Conservation (phyloP, 2,329 filamentous ascomycete genomes). For the Juglanconis oblonga region DNA sequence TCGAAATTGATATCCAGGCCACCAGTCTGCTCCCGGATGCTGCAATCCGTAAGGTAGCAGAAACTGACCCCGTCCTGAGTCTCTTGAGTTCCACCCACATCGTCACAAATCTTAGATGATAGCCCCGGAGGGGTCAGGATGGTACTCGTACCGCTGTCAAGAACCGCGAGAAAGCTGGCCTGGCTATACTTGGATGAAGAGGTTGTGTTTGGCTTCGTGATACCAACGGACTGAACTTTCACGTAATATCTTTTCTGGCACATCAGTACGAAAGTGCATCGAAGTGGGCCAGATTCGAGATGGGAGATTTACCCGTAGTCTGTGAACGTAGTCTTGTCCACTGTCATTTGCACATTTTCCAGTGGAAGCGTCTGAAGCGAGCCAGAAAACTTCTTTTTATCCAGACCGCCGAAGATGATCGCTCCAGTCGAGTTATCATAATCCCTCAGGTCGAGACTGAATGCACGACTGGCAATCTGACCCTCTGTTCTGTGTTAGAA, state of each 20-base stretch:
- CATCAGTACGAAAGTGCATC: background rate
- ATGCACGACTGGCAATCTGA: conserved; percentile 7
- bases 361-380: conserved; percentile 17
- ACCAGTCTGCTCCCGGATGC: conserved; percentile 2
- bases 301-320: background rate
- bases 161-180: conserved; percentile 36
- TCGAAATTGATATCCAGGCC: conserved; percentile 16
- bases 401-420: conserved; percentile 13
- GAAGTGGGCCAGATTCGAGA: background rate
- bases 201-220: conserved; percentile 4
- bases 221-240: conserved; percentile 17
- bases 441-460: conserved; percentile 6
- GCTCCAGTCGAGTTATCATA: conserved; percentile 5
- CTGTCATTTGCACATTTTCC: background rate
- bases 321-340: background rate
- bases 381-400: conserved; percentile 11
- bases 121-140: conserved; percentile 50
- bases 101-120: conserved; percentile 22
- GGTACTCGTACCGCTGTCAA: conserved; percentile 52
- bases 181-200: conserved; percentile 3
- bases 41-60: conserved; percentile 14
- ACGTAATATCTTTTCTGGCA: conserved; percentile 8
- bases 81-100: conserved; percentile 1
- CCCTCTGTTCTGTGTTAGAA: background rate
- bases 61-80: background rate